These are phyloP conservation scores for Zygoascus tannicola DNA, from an alignment of 805 yeast genomes.

Conservation along the genomic window DNA sequence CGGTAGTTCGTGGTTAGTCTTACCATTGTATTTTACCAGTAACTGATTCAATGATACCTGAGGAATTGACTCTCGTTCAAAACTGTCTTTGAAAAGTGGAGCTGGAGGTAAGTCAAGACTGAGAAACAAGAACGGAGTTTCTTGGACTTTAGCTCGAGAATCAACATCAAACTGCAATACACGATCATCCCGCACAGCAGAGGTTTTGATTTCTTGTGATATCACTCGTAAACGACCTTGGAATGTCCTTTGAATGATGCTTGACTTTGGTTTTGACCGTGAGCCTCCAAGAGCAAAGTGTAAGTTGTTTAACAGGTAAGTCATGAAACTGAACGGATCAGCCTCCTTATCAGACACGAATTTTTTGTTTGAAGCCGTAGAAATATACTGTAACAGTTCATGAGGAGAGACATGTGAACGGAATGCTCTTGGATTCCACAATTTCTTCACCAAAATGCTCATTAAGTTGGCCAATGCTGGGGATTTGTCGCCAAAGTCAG, in stretches of 20 bases:
- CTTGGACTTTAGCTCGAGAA: constrained; percentile 14
- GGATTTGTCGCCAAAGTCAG: constrained; percentile 1
- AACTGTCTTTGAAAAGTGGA: constrained; percentile 46
- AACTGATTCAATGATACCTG: constrained; percentile 41
- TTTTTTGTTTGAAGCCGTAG: constrained; percentile 35
- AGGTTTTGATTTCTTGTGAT: constrained; percentile 23
- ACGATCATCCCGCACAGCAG: constrained; percentile 9
- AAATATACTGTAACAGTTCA: constrained; percentile 46
- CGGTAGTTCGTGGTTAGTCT: constrained; percentile 26
- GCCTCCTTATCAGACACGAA: constrained; percentile 33
- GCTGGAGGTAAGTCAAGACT: constrained; percentile 51
- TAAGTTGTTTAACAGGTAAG: constrained; percentile 50
- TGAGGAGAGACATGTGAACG: constrained; percentile 59
- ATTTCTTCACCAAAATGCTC: constrained; percentile 41
- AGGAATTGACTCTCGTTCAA: constrained; percentile 36
- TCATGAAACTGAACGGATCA: constrained; percentile 49
- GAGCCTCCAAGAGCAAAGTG: constrained; percentile 26
- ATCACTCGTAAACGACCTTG: constrained; percentile 45
- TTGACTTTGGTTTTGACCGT: constrained; percentile 17
- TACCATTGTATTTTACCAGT: constrained; percentile 32
- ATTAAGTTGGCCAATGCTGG: constrained; percentile 34
- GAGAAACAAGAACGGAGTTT: constrained; percentile 40
- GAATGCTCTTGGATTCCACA: constrained; percentile 57
- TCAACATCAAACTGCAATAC: constrained; percentile 18
- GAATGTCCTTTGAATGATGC: constrained; percentile 32